A percentile compares a stretch with the other conserved stretches of the same genome.
Conservation (phyloP, 1,284 basidiomycete genomes). For the Cutaneotrichosporon mucoides region DNA sequence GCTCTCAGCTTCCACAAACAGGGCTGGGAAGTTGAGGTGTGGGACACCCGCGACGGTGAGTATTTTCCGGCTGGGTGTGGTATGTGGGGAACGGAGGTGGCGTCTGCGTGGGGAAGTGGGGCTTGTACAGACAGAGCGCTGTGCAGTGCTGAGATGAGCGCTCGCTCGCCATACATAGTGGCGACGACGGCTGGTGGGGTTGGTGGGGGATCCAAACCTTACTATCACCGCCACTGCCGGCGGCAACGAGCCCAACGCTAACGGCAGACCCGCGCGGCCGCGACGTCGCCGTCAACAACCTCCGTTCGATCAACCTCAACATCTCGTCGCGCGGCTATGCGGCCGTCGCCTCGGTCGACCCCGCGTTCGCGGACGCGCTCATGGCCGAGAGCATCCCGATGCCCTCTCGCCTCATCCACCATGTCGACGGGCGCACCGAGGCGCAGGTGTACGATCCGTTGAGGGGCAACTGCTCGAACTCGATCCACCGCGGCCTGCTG, state of each 20-base stretch:
- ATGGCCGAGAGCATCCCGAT: conserved; percentile 83
- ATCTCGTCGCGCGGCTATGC: conserved; percentile 89
- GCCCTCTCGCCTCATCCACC: conserved; percentile 94
- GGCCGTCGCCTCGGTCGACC: conserved; percentile 75
- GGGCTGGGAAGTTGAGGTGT: conserved; percentile 86
- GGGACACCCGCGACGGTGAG: conserved; percentile 79
- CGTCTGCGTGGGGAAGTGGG: too few species aligned
- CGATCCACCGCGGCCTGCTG: conserved; percentile 80
- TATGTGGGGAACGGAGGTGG: too few species aligned
- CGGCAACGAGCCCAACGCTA: background rate
- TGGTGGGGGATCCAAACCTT: too few species aligned
- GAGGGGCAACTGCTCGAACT: conserved; percentile 88
- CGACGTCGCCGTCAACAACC: conserved; percentile 36
- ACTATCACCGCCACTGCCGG: too few species aligned
- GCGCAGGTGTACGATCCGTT: conserved; percentile 79
- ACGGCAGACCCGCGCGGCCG: conserved; percentile 42
- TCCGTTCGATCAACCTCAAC: conserved; percentile 90
- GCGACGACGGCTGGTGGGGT: too few species aligned
- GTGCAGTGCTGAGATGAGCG: too few species aligned
- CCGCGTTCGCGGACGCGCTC: conserved; percentile 67
- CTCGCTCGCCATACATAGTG: too few species aligned
- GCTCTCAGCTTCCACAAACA: conserved; percentile 79
- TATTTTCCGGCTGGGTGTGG: background rate
- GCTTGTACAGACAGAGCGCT: too few species aligned
- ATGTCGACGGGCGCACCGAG: conserved; percentile 61